A percentile compares a stretch with the other conserved stretches of the same genome.
Conservation (phyloP, 2,329 filamentous ascomycete genomes). For the Alternaria sp. region DNA sequence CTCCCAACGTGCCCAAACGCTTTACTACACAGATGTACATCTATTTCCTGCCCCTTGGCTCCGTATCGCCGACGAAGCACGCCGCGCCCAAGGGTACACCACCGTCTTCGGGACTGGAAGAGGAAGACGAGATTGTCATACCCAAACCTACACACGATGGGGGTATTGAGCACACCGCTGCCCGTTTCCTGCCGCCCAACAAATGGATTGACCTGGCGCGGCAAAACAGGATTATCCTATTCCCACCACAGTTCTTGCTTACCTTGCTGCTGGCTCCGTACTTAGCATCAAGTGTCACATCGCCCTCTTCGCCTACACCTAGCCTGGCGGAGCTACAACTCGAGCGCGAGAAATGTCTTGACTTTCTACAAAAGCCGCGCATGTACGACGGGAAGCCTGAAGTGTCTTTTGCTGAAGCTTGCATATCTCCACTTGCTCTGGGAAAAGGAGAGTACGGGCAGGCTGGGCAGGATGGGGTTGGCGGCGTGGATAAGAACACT, state of each 20-base stretch:
- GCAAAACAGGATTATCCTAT: conserved; percentile 76
- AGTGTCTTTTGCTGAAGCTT: conserved; percentile 53
- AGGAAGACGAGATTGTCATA: conserved; percentile 61
- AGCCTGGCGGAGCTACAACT: conserved; percentile 49
- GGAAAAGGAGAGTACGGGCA: conserved; percentile 48
- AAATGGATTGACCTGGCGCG: conserved; percentile 72
- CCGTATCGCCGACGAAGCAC: conserved; percentile 38
- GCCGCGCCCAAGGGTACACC: conserved; percentile 38
- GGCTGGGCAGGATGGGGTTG: conserved; percentile 35
- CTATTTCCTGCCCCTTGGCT: conserved; percentile 75
- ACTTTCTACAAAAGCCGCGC: conserved; percentile 62
- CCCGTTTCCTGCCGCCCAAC: conserved; percentile 73
- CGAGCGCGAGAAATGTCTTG: conserved; percentile 43
- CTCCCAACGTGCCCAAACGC: conserved; percentile 71
- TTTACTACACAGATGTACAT: conserved; percentile 98
- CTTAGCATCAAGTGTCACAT: conserved; percentile 50
- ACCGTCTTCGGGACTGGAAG: conserved; percentile 37
- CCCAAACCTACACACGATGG: conserved; percentile 76
- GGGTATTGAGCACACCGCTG: conserved; percentile 73
- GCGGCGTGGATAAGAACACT: conserved; percentile 55
- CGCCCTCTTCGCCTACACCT: conserved; percentile 30
- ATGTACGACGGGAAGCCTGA: conserved; percentile 35
- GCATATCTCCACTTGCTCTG: conserved; percentile 50
- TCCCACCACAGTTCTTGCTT: conserved; percentile 87
- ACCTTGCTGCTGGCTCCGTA: conserved; percentile 65